These are phyloP conservation scores for Pichia nakasei DNA, from an alignment of 805 yeast genomes.

Conservation along the genomic window DNA sequence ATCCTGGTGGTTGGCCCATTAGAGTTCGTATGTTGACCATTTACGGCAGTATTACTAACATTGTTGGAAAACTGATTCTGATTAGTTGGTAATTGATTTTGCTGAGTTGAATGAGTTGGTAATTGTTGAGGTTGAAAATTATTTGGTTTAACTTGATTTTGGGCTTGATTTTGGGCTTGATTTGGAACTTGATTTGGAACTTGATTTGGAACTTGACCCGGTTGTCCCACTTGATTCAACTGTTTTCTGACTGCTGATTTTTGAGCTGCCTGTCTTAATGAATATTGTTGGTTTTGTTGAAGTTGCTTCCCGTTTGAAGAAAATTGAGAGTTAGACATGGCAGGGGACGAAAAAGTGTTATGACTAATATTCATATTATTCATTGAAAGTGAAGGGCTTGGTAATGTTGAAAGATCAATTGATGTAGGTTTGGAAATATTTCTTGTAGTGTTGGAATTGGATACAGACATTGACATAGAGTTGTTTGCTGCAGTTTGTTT, in stretches of 20 bases:
- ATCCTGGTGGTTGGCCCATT: conserved; percentile 18
- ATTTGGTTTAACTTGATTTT: no score
- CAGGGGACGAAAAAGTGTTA: not conserved
- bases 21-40: conserved; percentile 5
- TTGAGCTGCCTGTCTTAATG: conserved; percentile 6
- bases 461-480: not conserved
- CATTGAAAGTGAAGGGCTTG: conserved; percentile 5
- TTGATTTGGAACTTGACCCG: not conserved
- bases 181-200: not conserved
- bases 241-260: conserved; percentile 4
- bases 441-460: not conserved
- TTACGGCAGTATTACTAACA: conserved; percentile 13
- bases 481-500: no score
- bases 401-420: conserved; percentile 1
- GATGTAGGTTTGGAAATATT: conserved; percentile 1
- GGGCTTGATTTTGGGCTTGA: conserved; percentile 1
- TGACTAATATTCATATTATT: not conserved
- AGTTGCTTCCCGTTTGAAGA: not conserved
- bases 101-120: conserved; percentile 13
- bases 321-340: conserved; percentile 4
- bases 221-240: conserved; percentile 4
- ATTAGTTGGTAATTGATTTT: conserved; percentile 25
- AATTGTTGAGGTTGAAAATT: conserved; percentile 7
- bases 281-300: not conserved
- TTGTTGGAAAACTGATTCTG: conserved; percentile 20